These are phyloP conservation scores for Annona squamosa DNA, from an alignment of 164 flowering plant genomes.

Conservation along the genomic window DNA sequence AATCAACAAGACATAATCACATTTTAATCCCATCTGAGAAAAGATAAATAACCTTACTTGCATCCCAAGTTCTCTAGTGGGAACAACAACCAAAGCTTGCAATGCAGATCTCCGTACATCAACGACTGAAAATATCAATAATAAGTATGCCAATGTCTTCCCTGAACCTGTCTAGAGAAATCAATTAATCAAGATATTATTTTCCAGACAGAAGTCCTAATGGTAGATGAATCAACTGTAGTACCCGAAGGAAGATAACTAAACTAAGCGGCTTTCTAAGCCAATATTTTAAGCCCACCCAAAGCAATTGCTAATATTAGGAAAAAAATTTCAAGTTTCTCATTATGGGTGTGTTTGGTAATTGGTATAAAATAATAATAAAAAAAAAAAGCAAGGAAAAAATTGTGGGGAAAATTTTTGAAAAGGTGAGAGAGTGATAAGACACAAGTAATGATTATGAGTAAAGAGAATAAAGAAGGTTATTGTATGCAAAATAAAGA, in stretches of 20 bases:
- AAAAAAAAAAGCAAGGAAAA: no score
- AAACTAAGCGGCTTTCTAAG: neutral
- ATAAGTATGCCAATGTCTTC: constrained; percentile 88
- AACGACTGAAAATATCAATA: constrained; percentile 57
- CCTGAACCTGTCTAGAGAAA: constrained; percentile 94
- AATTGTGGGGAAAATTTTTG: no score
- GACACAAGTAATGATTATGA: no score
- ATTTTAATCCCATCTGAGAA: neutral
- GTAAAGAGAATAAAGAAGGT: no score
- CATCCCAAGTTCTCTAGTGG: constrained; percentile 93
- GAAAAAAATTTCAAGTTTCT: no score
- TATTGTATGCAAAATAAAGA: no score
- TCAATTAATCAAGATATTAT: constrained; percentile 12
- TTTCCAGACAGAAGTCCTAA: neutral
- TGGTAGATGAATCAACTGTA: neutral
- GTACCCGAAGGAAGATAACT: neutral
- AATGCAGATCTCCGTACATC: constrained; percentile 56
- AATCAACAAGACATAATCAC: no score
- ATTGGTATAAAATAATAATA: no score
- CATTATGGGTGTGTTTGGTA: no score
- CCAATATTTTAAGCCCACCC: no score
- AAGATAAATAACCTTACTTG: constrained; percentile 42
- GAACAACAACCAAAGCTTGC: constrained; percentile 86
- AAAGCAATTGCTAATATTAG: no score
- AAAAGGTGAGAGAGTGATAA: no score